Conservation (phyloP, 2,329 filamentous ascomycete genomes). For the Westerdykella aurantiaca region DNA sequence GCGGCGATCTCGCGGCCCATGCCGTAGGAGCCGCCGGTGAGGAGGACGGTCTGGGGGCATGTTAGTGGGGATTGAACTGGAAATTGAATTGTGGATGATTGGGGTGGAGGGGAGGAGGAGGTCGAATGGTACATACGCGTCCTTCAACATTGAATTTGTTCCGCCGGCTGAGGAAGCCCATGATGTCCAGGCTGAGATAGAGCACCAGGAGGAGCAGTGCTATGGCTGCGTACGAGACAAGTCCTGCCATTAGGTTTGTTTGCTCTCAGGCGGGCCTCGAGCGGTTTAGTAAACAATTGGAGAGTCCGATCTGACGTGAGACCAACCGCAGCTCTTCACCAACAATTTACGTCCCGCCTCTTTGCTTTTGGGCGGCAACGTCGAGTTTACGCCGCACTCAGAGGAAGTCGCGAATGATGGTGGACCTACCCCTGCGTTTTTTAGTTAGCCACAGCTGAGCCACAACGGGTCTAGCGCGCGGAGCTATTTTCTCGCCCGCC, state of each 20-base stretch:
- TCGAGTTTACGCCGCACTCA: too few species aligned
- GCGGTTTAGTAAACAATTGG: neutral
- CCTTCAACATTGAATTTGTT: constrained; percentile 82
- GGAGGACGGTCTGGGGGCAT: constrained; percentile 64
- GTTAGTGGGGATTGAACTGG: constrained; percentile 10
- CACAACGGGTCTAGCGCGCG: neutral
- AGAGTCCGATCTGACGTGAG: neutral
- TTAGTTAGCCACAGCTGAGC: too few species aligned
- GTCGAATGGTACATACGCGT: constrained; percentile 53
- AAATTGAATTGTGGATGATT: neutral
- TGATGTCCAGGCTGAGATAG: constrained; percentile 43
- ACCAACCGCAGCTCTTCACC: too few species aligned
- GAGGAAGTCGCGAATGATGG: too few species aligned
- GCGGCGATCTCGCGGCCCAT: constrained; percentile 75
- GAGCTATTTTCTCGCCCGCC: neutral
- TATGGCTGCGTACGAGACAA: constrained; percentile 33
- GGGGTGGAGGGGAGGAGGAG: too few species aligned
- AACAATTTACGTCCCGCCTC: too few species aligned
- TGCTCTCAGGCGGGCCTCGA: too few species aligned
- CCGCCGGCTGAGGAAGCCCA: constrained; percentile 62
- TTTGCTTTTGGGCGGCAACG: too few species aligned
- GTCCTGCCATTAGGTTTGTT: constrained; percentile 27
- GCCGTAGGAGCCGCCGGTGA: constrained; percentile 90
- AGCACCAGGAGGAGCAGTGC: constrained; percentile 33
- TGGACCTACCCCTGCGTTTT: too few species aligned